Base-by-base conservation (phyloP, 208 protist species). In the Trypanosoma congolense region DNA sequence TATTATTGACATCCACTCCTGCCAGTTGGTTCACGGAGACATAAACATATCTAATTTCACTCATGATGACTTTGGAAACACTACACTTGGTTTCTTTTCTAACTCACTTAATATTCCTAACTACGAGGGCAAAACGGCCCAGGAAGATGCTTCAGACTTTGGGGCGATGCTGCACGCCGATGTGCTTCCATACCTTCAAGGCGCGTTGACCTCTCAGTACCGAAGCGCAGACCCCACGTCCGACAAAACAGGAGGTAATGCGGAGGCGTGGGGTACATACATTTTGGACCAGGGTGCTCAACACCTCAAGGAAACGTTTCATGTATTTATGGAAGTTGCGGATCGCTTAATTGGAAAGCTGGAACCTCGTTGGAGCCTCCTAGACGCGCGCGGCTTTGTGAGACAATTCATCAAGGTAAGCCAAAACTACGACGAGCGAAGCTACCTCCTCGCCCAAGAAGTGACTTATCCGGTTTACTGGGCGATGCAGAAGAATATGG, bases 11-110 rank as follows among this genome's bases (percentile, higher is more conserved):
- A 44, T 89, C 5, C 81, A 89, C 63, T 59, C 69, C 29, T 80
- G 74, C 41, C 74, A 75, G 18, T 53, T 80, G 50, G 64, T 70
- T 2, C 81, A 89, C 64, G 81, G 77, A 10, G 35, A 60, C 44
- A 51, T 89, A 24, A 51, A 48, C 10, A 60, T 89, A 26, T 77
- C 72, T 55, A 76, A 63, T 63, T 89, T 89, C 66, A 89, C 77
- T 12, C 84, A 77, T 64, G 81, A 89, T 57, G 75, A 82, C 56
- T 89, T 89, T 57, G 81, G 81, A 52, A 82, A 84, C 59, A 79
- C 74, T 1, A 66, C 70, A 21, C 56, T 89, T 0, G 81, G 77
- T n/a, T 61, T 73, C 30, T 89, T 89, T 43, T 64, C 52, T 28
- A 71, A 63, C 44, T 42, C 60, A 51, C 28, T 61, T 5, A 31